phyloP scores from a whole-genome alignment of 768 basidiomycete species.

The Saitozyma sp. region DNA sequence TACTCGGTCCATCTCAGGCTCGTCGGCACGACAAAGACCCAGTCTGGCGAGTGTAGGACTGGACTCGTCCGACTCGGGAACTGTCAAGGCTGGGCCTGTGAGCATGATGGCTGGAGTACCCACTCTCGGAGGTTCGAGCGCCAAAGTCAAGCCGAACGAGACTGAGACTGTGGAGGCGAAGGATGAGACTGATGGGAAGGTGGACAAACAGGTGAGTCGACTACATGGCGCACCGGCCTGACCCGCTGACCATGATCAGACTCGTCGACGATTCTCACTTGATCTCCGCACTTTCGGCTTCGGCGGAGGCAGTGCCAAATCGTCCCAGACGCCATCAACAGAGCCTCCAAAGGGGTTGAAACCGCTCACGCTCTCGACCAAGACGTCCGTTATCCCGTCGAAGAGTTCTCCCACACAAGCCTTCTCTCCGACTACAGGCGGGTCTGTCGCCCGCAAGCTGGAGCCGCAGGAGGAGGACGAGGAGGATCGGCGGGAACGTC shows the following conservation, averaged over 20 bases:
- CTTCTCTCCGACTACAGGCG: background rate
- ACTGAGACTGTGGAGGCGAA: background rate
- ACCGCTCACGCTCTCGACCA: slow-evolving; percentile 11
- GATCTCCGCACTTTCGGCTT: slow-evolving; percentile 48
- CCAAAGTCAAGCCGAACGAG: too few relatives aligned
- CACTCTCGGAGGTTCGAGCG: slow-evolving; percentile 2
- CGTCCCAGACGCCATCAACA: slow-evolving; percentile 1
- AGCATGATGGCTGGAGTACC: slow-evolving; percentile 42
- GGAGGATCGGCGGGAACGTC: slow-evolving; percentile 81
- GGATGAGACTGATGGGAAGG: slow-evolving; percentile 23
- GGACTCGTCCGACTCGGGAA: background rate
- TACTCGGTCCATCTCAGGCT: too few relatives aligned
- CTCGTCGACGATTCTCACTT: slow-evolving; percentile 46
- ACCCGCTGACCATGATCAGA: slow-evolving; percentile 21
- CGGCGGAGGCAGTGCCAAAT: slow-evolving; percentile 17
- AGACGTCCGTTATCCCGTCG: background rate
- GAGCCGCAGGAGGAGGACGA: slow-evolving; percentile 82
- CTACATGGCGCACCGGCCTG: background rate
- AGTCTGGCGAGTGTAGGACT: background rate
- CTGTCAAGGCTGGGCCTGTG: slow-evolving; percentile 38
- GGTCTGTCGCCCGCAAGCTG: slow-evolving; percentile 64
- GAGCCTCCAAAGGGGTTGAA: slow-evolving; percentile 11
- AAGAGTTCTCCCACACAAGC: background rate
- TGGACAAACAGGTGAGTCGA: slow-evolving; percentile 40
- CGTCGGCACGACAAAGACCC: background rate